Evolutionary conservation across 768 basidiomycete species (phyloP), one percentile per base, ranked within the genome.

Genomic region (Trametes cingulata): DNA sequence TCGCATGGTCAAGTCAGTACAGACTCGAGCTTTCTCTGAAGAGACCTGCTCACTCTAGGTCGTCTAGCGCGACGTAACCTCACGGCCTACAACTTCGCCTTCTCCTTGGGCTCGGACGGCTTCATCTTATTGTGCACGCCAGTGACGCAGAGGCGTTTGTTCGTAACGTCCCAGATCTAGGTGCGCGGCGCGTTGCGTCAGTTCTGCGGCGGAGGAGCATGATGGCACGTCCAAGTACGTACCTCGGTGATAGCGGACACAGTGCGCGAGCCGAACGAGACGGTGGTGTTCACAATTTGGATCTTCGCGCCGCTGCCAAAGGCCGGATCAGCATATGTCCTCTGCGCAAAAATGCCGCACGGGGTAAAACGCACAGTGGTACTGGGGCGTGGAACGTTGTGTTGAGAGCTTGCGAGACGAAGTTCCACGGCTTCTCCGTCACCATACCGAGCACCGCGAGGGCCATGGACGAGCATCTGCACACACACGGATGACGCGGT

Each of bases 141-240:
- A 2, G 62, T 50, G 10, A 60, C 59, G 40, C 57, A 63, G 14
- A 66, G 48, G 5, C 65, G 56, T 27, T 48, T 43, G 42, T 63
- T 58, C 7, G 65, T 66, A 13, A 56, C 41, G 25, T 66, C 65
- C 65, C 65, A 66, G 1, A 66, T 63, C 65, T 66, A n/a, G n/a
- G 49, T 22, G 33, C 29, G 17, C 41, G 24, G 20, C 13, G 39
- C 3, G 20, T 29, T 13, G 12, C 35, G 20, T 40, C 37, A 49
- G 40, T 1, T 6, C n/a, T 47, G 17, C 25, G 35, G 24, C 24
- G 33, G 17, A 3, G 24, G 12, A 10, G 35, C 19, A 15, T 5
- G 6, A 22, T 24, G 29, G 19, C 25, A 4, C 29, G 19, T 14
- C 20, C 35, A 27, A 14, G 33, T 15, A 45, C 58, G 15, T 42